Evolutionary conservation across 768 basidiomycete genomes (phyloP), one percentile per base, ranked within the genome.

Genomic region (Suillus cothurnatus): DNA sequence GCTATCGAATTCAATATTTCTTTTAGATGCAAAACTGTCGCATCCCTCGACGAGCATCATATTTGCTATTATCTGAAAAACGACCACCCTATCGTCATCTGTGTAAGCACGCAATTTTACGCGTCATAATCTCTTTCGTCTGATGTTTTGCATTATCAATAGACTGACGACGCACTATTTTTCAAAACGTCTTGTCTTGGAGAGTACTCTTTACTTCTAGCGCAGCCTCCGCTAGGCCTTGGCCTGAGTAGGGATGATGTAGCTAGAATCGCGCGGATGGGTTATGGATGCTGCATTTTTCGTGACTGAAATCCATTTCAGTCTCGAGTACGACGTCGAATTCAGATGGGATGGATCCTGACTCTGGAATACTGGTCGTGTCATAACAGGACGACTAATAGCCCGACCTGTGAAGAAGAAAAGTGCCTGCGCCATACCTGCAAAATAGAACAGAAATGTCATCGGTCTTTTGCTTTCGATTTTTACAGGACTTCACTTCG

Each of bases 81-180:
- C 50, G 75, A 85, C 47, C 90, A 94, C 69, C 91, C 92, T 0
- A 80, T 94, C 47, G 83, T 84, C 11, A 91, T 94, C 64, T 94
- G 91, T 72, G 93, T 94, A 76, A 39, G 73, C 26, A 21, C 1
- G 4, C 23, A n/a, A 19, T 57, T 32, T 6, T 60, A 39, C 45
- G 14, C 58, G 14, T 26, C n/a, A 26, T 60, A 3, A 3, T 41
- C 19, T 47, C 61, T 70, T 15, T 64, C 26, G n/a, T 41, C 57
- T 61, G 58, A 49, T 32, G 12, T 17, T 55, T 15, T 34, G 9
- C 43, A 11, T n/a, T 17, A 28, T 63, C n/a, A 49, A 56, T 67
- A 94, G 93, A 94, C 92, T 38, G 93, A 94, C 72, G 93, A 95
- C 73, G 86, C 83, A 6, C 86, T 95, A 19, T 87, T 88, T 0